Evolutionary conservation across 225 moss, liverwort and hornwort genomes (phyloP).

Genomic region (Rhytidiadelphus loreus): DNA sequence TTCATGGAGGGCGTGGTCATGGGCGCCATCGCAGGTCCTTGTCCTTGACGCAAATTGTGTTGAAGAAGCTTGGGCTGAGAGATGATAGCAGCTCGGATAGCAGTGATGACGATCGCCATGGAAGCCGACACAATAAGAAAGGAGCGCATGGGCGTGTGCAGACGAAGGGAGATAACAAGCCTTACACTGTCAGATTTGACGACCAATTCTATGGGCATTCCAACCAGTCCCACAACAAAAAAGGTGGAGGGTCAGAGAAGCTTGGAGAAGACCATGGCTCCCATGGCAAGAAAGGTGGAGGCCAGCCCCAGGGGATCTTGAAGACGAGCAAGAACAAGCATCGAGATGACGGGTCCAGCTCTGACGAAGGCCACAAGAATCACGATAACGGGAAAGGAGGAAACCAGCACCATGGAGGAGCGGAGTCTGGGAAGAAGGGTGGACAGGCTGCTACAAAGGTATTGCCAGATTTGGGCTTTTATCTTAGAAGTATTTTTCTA

Average conservation of each 20-base stretch:
- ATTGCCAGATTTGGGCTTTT: neutral
- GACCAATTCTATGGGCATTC: slow-evolving; percentile 3
- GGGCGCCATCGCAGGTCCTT: slow-evolving; percentile 8
- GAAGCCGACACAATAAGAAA: neutral
- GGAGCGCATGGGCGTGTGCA: neutral
- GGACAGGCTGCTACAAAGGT: slow-evolving; percentile 1
- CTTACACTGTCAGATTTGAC: slow-evolving; percentile 22
- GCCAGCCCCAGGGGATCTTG: slow-evolving; percentile 11
- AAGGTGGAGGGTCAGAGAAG: neutral
- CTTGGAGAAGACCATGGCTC: slow-evolving; percentile 16
- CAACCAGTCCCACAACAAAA: neutral
- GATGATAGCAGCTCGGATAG: slow-evolving; percentile 20
- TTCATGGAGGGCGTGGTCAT: neutral
- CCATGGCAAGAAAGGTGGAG: slow-evolving; percentile 21
- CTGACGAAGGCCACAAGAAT: slow-evolving; percentile 16
- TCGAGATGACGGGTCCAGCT: slow-evolving; percentile 6
- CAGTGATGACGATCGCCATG: slow-evolving; percentile 18
- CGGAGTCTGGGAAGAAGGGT: slow-evolving; percentile 9
- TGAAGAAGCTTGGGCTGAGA: slow-evolving; percentile 15
- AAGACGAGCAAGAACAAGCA: slow-evolving; percentile 17
- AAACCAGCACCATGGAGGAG: slow-evolving; percentile 13
- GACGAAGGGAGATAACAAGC: neutral
- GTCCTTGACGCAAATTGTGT: slow-evolving; percentile 18
- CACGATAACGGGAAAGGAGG: neutral
- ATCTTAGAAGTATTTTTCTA: neutral